Evolutionary conservation across 2,329 filamentous ascomycete species (phyloP).

Genomic region (Diaporthe citri): DNA sequence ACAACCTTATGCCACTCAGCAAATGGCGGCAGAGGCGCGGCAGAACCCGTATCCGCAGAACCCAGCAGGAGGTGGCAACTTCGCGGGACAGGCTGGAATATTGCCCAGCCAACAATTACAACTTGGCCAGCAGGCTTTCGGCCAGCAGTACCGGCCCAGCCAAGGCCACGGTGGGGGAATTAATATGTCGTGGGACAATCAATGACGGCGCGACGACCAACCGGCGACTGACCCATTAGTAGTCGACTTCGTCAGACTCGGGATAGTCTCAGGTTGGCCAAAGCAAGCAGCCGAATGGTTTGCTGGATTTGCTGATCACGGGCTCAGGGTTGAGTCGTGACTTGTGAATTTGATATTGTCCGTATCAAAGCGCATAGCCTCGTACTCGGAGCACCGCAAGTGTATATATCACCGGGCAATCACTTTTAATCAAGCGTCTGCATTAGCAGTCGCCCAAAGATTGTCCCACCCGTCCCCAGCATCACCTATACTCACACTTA

Average conservation of each 20-base stretch:
- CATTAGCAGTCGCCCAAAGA: too few species aligned
- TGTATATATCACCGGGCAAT: background rate
- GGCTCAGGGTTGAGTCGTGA: constrained; percentile 30
- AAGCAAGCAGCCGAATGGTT: constrained; percentile 31
- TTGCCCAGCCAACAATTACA: constrained; percentile 38
- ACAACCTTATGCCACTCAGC: constrained; percentile 27
- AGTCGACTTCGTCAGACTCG: constrained; percentile 18
- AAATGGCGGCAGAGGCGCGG: constrained; percentile 24
- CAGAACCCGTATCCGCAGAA: constrained; percentile 33
- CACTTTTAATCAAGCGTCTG: background rate
- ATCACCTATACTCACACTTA: background rate
- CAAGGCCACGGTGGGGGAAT: constrained; percentile 32
- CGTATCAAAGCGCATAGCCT: background rate
- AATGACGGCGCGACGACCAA: constrained; percentile 38
- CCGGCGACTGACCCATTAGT: constrained; percentile 30
- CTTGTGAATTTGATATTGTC: background rate
- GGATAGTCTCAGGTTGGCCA: constrained; percentile 32
- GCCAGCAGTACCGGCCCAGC: constrained; percentile 36
- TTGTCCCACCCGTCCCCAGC: background rate
- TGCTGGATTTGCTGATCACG: constrained; percentile 28
- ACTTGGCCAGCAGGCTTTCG: constrained; percentile 36
- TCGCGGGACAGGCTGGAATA: constrained; percentile 18
- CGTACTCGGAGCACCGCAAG: background rate
- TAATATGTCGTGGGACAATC: constrained; percentile 37
- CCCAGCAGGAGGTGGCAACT: constrained; percentile 12